Conservation (phyloP, 1,284 basidiomycete genomes). For the Moesziomyces aphidis region DNA sequence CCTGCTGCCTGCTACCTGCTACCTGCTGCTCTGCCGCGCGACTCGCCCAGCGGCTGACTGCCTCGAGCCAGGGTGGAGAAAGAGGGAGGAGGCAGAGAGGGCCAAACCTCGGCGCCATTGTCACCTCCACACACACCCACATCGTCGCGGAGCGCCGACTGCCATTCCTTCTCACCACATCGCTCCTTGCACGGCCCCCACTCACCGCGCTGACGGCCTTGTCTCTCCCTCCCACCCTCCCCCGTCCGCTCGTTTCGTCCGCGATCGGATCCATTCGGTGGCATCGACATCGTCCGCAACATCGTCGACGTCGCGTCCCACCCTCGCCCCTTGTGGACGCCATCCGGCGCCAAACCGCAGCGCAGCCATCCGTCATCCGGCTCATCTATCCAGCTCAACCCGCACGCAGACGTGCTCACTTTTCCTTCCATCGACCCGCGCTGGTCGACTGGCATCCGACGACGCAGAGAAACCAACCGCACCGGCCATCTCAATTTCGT, state of each 20-base stretch:
- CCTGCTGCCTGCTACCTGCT: slow-evolving; percentile 2
- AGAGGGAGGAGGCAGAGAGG: background rate
- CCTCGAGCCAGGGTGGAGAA: background rate
- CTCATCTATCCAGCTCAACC: background rate
- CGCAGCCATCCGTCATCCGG: background rate
- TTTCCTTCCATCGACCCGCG: background rate
- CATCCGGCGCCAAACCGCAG: background rate
- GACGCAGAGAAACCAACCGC: too few relatives aligned
- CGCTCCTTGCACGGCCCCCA: background rate
- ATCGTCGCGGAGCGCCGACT: background rate
- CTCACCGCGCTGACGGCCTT: too few relatives aligned
- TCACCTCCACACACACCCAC: slow-evolving; percentile 41
- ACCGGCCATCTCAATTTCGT: background rate
- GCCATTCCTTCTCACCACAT: slow-evolving; percentile 43
- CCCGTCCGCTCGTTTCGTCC: background rate
- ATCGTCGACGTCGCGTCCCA: background rate
- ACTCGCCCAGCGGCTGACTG: background rate
- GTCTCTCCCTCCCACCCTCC: background rate
- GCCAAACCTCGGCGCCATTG: background rate
- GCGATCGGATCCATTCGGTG: background rate
- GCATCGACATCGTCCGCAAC: background rate
- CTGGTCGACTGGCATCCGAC: background rate
- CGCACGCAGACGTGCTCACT: background rate
- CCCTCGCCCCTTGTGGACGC: background rate
- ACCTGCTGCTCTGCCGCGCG: slow-evolving; percentile 1